A percentile compares a stretch with the other conserved stretches of the same genome.
Conservation (phyloP, 2,329 filamentous ascomycete genomes). For the Davidsoniella australis region DNA sequence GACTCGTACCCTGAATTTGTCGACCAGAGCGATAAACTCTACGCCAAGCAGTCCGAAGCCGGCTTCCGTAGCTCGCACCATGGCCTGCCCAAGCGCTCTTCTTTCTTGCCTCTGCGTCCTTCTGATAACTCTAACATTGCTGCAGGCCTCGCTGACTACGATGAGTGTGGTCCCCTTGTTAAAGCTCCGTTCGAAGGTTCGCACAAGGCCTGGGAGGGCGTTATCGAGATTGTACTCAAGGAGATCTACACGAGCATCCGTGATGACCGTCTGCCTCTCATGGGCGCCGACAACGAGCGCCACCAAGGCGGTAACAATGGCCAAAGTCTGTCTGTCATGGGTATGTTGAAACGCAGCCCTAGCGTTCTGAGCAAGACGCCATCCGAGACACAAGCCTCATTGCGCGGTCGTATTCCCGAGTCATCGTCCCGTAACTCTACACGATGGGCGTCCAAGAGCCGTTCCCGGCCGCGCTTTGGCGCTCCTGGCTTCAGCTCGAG, state of each 20-base stretch:
- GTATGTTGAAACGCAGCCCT: constrained; percentile 66
- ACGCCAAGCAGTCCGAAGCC: constrained; percentile 14
- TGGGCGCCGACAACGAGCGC: constrained; percentile 45
- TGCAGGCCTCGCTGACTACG: constrained; percentile 16
- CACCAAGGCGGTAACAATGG: constrained; percentile 16
- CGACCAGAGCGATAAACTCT: constrained; percentile 20
- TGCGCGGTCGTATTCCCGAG: constrained; percentile 55
- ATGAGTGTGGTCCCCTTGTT: constrained; percentile 60
- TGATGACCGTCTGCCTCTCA: constrained; percentile 69
- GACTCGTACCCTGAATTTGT: constrained; percentile 56
- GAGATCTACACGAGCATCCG: constrained; percentile 83
- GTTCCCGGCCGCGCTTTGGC: constrained; percentile 60
- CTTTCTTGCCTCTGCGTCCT: constrained; percentile 33
- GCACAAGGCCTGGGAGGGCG: constrained; percentile 67
- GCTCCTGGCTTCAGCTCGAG: constrained; percentile 75
- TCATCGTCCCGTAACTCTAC: constrained; percentile 29
- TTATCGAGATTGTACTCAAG: constrained; percentile 81
- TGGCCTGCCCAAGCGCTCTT: constrained; percentile 25
- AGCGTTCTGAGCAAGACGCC: constrained; percentile 87
- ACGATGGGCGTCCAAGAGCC: constrained; percentile 71
- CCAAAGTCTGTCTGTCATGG: constrained; percentile 51
- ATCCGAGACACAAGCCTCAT: constrained; percentile 58
- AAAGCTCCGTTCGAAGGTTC: constrained; percentile 59
- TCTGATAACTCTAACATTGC: constrained; percentile 18
- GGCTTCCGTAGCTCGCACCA: constrained; percentile 12